A percentile compares a stretch with the other conserved stretches of the same genome.
Conservation (phyloP, 495 filamentous ascomycete genomes). For the Lasiosphaeria miniovina region DNA sequence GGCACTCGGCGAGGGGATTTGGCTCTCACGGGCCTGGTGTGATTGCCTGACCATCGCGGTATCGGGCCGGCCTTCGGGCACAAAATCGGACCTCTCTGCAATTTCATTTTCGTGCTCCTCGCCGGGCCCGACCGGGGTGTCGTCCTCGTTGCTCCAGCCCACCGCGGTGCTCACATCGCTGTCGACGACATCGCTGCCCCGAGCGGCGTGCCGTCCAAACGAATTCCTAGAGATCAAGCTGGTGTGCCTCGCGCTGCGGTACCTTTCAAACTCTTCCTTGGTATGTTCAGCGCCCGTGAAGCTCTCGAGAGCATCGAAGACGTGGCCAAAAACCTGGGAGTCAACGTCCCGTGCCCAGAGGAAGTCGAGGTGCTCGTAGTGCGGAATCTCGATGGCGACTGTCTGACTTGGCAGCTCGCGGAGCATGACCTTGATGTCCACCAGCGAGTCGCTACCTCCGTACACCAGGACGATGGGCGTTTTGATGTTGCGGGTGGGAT, state of each 20-base stretch:
- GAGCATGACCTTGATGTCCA: conserved; percentile 93
- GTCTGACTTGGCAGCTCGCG: conserved; percentile 82
- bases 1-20: conserved; percentile 2
- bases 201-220: conserved; percentile 25
- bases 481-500: conserved; percentile 94
- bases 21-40: conserved; percentile 13
- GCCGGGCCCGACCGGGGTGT: conserved; percentile 5
- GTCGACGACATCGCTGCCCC: conserved; percentile 25
- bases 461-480: conserved; percentile 93
- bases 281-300: conserved; percentile 54
- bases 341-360: conserved; percentile 90
- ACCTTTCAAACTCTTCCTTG: conserved; percentile 50
- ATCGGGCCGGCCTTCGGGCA: neutral
- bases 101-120: neutral
- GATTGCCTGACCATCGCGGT: neutral
- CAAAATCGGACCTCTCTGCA: neutral
- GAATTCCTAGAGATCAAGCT: conserved; percentile 30
- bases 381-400: conserved; percentile 74
- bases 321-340: conserved; percentile 80
- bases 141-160: conserved; percentile 16
- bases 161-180: conserved; percentile 37
- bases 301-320: conserved; percentile 78
- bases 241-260: conserved; percentile 35
- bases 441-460: conserved; percentile 86
- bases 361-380: conserved; percentile 96